These are phyloP conservation scores for Neurospora sp. DNA, from an alignment of 495 filamentous ascomycete species.

Conservation along the genomic window DNA sequence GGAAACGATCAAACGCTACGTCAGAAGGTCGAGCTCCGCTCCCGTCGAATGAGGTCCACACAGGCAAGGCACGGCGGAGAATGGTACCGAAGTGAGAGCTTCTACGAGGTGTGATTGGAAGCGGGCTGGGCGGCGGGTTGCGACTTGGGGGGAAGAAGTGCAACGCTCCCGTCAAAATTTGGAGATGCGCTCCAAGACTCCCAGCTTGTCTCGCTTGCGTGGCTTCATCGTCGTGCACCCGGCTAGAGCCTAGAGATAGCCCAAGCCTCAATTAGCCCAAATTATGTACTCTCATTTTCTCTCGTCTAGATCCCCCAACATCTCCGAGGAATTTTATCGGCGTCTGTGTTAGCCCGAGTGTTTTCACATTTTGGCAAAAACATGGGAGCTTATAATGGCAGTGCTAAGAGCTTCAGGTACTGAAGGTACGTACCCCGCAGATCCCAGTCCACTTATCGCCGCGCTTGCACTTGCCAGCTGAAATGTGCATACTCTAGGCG, in stretches of 20 bases:
- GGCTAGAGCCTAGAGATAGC: neutral
- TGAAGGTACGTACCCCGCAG: neutral
- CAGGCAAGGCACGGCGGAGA: neutral
- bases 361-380: neutral
- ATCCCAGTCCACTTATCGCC: neutral
- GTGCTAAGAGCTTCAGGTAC: neutral
- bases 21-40: conserved; percentile 2
- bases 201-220: neutral
- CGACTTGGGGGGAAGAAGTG: neutral
- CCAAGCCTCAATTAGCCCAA: neutral
- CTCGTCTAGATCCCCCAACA: neutral
- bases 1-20: conserved; percentile 4
- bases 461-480: neutral
- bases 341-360: neutral
- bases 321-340: neutral
- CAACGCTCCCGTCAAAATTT: neutral
- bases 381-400: neutral
- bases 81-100: neutral
- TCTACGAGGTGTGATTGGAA: neutral
- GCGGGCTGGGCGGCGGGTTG: neutral
- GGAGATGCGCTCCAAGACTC: neutral
- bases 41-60: neutral
- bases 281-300: neutral
- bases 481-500: neutral
- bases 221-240: neutral